A percentile compares a stretch with the other conserved stretches of the same genome.
Conservation (phyloP, 352 stramenopile genomes). For the Phytophthora hibernalis region DNA sequence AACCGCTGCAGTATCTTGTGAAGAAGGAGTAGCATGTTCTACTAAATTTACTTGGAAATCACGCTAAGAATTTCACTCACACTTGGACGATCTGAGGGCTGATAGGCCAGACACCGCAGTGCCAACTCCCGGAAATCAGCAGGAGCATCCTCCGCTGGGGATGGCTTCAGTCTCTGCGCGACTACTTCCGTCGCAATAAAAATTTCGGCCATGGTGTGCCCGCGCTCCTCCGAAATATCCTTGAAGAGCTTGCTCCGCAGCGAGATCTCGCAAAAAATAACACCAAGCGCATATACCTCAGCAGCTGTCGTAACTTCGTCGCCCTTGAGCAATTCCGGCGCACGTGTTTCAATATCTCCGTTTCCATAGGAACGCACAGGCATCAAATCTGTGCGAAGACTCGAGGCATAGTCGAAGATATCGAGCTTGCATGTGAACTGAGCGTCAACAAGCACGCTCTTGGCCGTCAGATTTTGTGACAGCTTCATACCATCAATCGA, state of each 20-base stretch:
- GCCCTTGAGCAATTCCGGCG: constrained; percentile 66
- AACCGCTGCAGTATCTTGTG: constrained; percentile 39
- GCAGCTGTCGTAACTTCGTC: constrained; percentile 52
- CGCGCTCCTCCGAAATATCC: constrained; percentile 51
- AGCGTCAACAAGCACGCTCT: constrained; percentile 60
- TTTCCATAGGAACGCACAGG: constrained; percentile 60
- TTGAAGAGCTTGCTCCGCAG: constrained; percentile 51
- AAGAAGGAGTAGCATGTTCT: constrained; percentile 28
- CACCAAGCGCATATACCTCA: constrained; percentile 76
- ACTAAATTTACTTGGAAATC: constrained; percentile 34
- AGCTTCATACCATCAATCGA: constrained; percentile 43
- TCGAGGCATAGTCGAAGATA: constrained; percentile 71
- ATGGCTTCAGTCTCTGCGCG: constrained; percentile 48
- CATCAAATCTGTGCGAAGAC: constrained; percentile 48
- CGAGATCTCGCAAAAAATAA: constrained; percentile 81
- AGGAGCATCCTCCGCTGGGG: constrained; percentile 52
- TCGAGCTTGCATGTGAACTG: constrained; percentile 81
- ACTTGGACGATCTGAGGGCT: constrained; percentile 55
- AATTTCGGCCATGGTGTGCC: constrained; percentile 66
- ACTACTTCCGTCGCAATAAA: constrained; percentile 63
- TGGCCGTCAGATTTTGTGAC: constrained; percentile 61
- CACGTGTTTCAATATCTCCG: constrained; percentile 60
- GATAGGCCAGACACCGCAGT: constrained; percentile 53
- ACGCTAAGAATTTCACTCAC: constrained; percentile 49
- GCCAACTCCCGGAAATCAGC: constrained; percentile 50